Evolutionary conservation across 345 rosid species (phyloP).

Genomic region (Erodium maritimum): DNA sequence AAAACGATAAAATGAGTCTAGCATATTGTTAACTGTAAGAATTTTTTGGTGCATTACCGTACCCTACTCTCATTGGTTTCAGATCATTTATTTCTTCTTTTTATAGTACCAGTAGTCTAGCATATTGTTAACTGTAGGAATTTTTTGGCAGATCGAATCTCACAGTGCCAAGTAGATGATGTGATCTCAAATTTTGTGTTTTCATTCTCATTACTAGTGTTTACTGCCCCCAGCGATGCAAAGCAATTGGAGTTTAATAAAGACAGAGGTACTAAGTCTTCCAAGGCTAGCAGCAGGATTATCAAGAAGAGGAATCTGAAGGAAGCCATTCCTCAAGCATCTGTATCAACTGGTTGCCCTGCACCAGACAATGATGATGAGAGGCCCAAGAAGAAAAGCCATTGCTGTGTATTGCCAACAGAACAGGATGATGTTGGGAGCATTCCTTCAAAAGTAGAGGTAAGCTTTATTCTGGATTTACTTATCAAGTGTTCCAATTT

Average conservation of each 20-base stretch:
- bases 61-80: too few relatives aligned
- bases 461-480: constrained; percentile 15
- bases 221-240: constrained; percentile 56
- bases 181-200: constrained; percentile 13
- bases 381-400: constrained; percentile 25
- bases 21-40: too few relatives aligned
- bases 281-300: constrained; percentile 30
- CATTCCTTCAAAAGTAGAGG: constrained; percentile 30
- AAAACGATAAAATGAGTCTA: too few relatives aligned
- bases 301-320: constrained; percentile 34
- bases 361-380: constrained; percentile 24
- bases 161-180: constrained; percentile 15
- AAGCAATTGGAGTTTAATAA: constrained; percentile 62
- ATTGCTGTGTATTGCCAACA: constrained; percentile 5
- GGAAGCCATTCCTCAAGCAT: constrained; percentile 25
- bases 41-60: too few relatives aligned
- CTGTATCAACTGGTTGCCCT: constrained; percentile 23
- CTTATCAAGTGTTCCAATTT: neutral
- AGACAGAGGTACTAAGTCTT: constrained; percentile 45
- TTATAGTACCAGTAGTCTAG: too few relatives aligned
- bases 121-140: constrained; percentile 5
- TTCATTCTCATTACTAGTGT: constrained; percentile 46
- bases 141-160: constrained; percentile 9
- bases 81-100: neutral
- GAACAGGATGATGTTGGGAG: constrained; percentile 20